These are phyloP conservation scores for Salix caprea DNA, from an alignment of 345 rosid species.

Conservation along the genomic window DNA sequence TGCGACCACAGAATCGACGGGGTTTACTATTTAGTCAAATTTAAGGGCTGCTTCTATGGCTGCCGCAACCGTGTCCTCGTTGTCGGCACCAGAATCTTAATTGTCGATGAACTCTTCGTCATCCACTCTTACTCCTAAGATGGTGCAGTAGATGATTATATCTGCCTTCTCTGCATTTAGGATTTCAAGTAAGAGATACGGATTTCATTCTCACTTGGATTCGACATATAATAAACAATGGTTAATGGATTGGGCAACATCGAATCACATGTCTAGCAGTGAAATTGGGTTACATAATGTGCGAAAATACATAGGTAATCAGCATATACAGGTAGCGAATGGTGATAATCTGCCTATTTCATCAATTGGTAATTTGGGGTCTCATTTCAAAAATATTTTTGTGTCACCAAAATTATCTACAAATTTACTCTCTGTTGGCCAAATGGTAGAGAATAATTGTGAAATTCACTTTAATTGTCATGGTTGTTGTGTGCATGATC, in stretches of 20 bases:
- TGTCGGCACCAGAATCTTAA: fast-evolving
- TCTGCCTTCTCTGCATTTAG: too few species aligned
- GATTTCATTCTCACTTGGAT: background rate
- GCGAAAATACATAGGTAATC: too few species aligned
- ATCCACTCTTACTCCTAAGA: background rate
- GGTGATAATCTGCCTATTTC: background rate
- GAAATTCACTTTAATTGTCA: too few species aligned
- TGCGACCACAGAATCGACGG: background rate
- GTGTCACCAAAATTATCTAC: too few species aligned
- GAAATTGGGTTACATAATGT: too few species aligned
- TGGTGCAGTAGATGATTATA: background rate
- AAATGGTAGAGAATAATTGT: too few species aligned
- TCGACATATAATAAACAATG: background rate
- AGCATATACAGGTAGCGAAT: background rate
- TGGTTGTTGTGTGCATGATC: too few species aligned
- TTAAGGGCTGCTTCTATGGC: background rate
- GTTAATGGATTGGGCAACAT: background rate
- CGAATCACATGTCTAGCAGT: background rate
- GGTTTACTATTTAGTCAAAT: background rate
- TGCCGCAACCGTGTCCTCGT: background rate
- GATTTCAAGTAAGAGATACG: background rate
- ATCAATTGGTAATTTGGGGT: background rate
- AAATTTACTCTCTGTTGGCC: too few species aligned
- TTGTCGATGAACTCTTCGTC: too few species aligned
- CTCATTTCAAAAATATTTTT: background rate